Percentiles rank a stretch among this genome's conserved stretches.
phyloP scores from a whole-genome alignment of 2,329 filamentous ascomycete genomes.

The Phaeosphaeriaceae sp. region DNA sequence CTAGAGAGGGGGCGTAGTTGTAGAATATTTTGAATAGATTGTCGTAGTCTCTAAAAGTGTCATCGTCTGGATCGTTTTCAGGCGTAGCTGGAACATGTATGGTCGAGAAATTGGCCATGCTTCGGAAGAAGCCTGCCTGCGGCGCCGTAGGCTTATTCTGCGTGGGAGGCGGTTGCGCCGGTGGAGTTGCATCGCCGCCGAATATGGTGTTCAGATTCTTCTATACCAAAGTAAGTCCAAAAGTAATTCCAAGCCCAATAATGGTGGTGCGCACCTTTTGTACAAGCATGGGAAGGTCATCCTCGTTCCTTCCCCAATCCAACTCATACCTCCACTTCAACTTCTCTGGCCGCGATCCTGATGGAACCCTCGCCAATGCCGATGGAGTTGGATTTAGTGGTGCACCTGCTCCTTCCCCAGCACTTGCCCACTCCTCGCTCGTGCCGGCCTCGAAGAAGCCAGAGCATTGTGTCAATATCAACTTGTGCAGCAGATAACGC shows the following conservation, averaged over 20 bases:
- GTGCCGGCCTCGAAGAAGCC: slow-evolving; percentile 92
- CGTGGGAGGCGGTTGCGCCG: slow-evolving; percentile 57
- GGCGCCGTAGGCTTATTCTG: slow-evolving; percentile 69
- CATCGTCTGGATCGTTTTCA: slow-evolving; percentile 68
- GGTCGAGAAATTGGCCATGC: slow-evolving; percentile 78
- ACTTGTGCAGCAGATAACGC: slow-evolving; percentile 83
- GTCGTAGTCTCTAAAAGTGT: slow-evolving; percentile 89
- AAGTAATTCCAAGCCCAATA: background rate
- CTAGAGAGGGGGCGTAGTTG: slow-evolving; percentile 83
- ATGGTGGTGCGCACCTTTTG: slow-evolving; percentile 67
- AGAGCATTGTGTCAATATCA: slow-evolving; percentile 88
- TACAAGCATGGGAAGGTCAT: slow-evolving; percentile 85
- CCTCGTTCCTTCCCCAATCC: slow-evolving; percentile 71
- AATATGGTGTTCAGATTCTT: slow-evolving; percentile 60
- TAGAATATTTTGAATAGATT: slow-evolving; percentile 97
- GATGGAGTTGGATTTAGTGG: slow-evolving; percentile 25
- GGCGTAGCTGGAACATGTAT: slow-evolving; percentile 50
- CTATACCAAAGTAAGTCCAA: slow-evolving; percentile 20
- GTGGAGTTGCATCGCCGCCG: slow-evolving; percentile 53
- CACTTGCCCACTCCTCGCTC: slow-evolving; percentile 75
- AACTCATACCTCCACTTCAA: slow-evolving; percentile 87
- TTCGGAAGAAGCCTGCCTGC: slow-evolving; percentile 79
- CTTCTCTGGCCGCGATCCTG: slow-evolving; percentile 53
- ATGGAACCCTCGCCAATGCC: slow-evolving; percentile 51
- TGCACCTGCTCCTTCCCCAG: slow-evolving; percentile 43